A percentile compares a stretch with the other conserved stretches of the same genome.
Evolutionary conservation across 2,329 filamentous ascomycete species (phyloP).

Genomic region (Colletotrichum sp.): DNA sequence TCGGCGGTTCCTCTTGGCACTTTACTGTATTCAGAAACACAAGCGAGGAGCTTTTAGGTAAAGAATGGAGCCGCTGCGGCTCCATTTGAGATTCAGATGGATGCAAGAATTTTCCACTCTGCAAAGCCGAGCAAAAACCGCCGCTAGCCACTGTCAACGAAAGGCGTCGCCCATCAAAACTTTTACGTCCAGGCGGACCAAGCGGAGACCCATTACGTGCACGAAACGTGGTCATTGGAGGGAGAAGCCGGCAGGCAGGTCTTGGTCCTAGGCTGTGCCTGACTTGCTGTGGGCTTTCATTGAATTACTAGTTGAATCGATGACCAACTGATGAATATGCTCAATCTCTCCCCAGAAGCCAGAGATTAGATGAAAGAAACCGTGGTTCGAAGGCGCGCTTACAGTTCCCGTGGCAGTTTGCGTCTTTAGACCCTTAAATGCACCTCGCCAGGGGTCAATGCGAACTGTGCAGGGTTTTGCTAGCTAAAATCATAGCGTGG

Average conservation of each 20-base stretch:
- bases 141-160: neutral
- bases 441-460: neutral
- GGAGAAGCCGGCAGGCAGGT: neutral
- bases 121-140: constrained; percentile 21
- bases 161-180: neutral
- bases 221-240: neutral
- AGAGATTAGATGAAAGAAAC: neutral
- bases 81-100: constrained; percentile 2
- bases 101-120: constrained; percentile 6
- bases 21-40: neutral
- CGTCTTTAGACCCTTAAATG: neutral
- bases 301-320: neutral
- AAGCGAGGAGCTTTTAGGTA: constrained; percentile 18
- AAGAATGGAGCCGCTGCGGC: constrained; percentile 7
- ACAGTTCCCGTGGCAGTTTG: neutral
- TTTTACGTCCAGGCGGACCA: neutral
- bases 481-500: neutral
- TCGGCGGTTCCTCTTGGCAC: neutral
- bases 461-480: neutral
- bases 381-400: neutral
- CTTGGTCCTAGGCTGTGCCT: neutral
- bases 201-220: neutral
- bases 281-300: neutral
- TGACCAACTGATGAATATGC: neutral
- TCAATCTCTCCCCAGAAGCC: neutral